Base-by-base conservation (phyloP, 2,329 filamentous ascomycete genomes). In the Domatiomyces globalis region DNA sequence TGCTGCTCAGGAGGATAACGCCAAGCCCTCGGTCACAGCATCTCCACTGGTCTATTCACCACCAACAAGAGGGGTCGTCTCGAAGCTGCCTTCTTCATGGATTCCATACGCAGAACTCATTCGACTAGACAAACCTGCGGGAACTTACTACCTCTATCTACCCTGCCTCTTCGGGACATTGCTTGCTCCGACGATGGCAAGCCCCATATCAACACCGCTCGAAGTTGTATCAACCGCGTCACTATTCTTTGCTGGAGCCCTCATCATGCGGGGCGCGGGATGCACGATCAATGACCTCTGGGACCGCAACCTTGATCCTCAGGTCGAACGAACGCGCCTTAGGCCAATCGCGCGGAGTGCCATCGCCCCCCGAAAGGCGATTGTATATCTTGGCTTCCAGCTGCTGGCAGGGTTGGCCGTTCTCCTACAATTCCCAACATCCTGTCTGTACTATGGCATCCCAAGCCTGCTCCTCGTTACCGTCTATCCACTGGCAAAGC, bases 261-360 rank as follows among this genome's bases (percentile, higher is more conserved):
- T 77, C 55, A 67, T 78, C 49, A 69, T 77, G 65, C 69, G 75
- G 49, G 70, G 73, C 22, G 70, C 70, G 18, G 67, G 72, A 4
- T 79, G 76, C 59, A 69, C 74, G 0, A 78, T 77, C 65, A 79
- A 80, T 59, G 76, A 79, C 58, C 69, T 72, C 33, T 70, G 74
- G 62, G 77, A 80, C 57, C 69, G 71, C 46, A 72, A 75, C 45
- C 65, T 77, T 49, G 77, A 80, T 57, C 71, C 73, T 2, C 66
- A 72, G 54, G 74, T 76, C 8, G 68, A 67, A 56, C 70, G 76
- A 42, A 76, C 72, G 43, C 70, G 70, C 33, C 69, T 73, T 54
- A 68, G 76, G 17, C 75, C 75, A 1, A 72, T 76, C 56, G 73
- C 74, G 10, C 64, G 75, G 50, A 69, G 71, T n/a, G 75, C 74